Evolutionary conservation across 1,284 basidiomycete genomes (phyloP).

Genomic region (Kalmanozyma brasiliensis): DNA sequence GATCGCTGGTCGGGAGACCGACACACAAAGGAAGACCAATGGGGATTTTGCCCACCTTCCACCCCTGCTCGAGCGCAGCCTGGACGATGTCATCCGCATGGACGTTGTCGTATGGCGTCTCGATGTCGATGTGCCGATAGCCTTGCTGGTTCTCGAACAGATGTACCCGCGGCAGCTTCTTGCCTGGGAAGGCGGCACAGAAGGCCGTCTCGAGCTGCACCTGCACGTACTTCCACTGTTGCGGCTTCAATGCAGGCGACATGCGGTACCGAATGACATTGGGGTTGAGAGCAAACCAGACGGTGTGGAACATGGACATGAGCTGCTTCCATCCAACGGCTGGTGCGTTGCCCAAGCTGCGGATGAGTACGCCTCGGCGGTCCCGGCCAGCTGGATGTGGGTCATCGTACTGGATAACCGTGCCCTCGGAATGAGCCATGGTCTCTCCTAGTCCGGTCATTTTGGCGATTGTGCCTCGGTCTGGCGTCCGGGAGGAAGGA

Average conservation of each 20-base stretch:
- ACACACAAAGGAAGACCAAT: background rate
- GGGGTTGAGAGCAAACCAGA: background rate
- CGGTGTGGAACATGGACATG: background rate
- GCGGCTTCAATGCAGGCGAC: background rate
- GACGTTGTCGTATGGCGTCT: background rate
- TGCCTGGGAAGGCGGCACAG: background rate
- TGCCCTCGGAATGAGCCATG: no score
- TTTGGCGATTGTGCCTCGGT: no score
- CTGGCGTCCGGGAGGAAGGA: no score
- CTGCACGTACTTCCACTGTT: background rate
- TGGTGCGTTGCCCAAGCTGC: background rate
- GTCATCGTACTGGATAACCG: background rate
- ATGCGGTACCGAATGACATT: background rate
- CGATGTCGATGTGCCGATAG: conserved; percentile 2
- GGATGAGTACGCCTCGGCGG: background rate
- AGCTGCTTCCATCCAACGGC: background rate
- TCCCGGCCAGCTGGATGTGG: conserved; percentile 5
- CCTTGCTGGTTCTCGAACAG: background rate
- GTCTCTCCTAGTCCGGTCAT: no score
- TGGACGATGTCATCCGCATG: background rate
- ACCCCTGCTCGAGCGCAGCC: background rate
- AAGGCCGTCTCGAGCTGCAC: background rate
- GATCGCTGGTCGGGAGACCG: background rate
- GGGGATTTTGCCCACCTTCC: background rate
- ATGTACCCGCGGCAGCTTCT: background rate